Evolutionary conservation across 257 asterid genomes (phyloP).

Genomic region (Penstemon davidsonii): DNA sequence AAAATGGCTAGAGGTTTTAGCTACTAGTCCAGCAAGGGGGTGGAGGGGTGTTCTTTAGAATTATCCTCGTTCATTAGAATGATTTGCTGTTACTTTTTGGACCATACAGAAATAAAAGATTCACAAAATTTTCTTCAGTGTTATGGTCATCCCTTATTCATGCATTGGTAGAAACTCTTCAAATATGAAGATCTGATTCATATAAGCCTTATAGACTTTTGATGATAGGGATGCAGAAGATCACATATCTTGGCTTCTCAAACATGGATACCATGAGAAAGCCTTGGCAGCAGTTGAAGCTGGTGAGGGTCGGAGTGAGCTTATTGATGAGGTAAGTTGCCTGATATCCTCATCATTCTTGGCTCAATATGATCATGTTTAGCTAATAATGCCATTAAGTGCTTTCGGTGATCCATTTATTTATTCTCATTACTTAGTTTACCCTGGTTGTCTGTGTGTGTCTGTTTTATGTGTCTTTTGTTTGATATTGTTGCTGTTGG

Average conservation of each 20-base stretch:
- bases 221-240: slow-evolving; percentile 92
- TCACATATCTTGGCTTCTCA: slow-evolving; percentile 98
- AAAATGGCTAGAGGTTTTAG: slow-evolving; percentile 9
- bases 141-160: slow-evolving; percentile 13
- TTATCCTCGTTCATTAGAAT: slow-evolving; percentile 4
- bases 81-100: slow-evolving; percentile 8
- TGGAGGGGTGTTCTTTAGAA: slow-evolving; percentile 12
- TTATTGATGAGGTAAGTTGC: slow-evolving; percentile 77
- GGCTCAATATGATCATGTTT: slow-evolving; percentile 7
- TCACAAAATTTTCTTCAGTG: slow-evolving; percentile 13
- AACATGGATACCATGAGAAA: slow-evolving; percentile 92
- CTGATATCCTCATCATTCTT: slow-evolving; percentile 17
- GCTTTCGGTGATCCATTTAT: neutral
- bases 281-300: slow-evolving; percentile 99
- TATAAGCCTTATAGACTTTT: slow-evolving; percentile 23
- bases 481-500: neutral
- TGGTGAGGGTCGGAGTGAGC: slow-evolving; percentile 93
- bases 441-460: neutral
- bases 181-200: slow-evolving; percentile 17
- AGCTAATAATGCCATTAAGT: slow-evolving; percentile 10
- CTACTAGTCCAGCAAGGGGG: slow-evolving; percentile 2
- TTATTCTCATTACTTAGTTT: slow-evolving; percentile 4
- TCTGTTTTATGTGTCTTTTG: neutral
- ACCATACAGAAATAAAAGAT: neutral
- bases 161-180: slow-evolving; percentile 6